Percentiles rank a stretch among this genome's conserved stretches.
phyloP scores from a whole-genome alignment of 352 stramenopile species.

The Phytophthora brassicae region DNA sequence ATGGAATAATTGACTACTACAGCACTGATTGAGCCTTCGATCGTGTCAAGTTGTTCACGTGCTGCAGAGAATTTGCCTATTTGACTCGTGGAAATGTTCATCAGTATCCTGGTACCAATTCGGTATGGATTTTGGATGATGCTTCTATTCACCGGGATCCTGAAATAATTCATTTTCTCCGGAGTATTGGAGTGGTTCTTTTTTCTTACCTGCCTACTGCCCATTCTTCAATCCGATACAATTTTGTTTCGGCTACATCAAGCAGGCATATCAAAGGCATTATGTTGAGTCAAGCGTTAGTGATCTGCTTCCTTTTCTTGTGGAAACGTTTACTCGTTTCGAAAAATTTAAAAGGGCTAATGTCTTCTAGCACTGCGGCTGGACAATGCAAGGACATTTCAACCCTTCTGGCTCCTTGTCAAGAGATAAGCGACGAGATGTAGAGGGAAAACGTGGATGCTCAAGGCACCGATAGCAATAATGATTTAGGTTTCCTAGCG shows the following conservation, averaged over 20 bases:
- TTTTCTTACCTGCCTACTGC: constrained; percentile 33
- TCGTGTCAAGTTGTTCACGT: constrained; percentile 23
- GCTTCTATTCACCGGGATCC: constrained; percentile 28
- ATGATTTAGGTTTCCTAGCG: background rate
- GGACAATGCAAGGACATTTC: constrained; percentile 1
- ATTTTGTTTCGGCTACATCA: constrained; percentile 35
- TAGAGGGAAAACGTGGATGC: background rate
- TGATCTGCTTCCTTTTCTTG: background rate
- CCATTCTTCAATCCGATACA: constrained; percentile 44
- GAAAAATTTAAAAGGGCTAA: background rate
- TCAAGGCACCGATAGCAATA: background rate
- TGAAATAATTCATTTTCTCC: constrained; percentile 33
- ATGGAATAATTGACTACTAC: background rate
- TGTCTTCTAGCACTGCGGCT: background rate
- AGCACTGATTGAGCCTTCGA: constrained; percentile 10
- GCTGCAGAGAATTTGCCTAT: constrained; percentile 25
- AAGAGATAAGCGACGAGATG: background rate
- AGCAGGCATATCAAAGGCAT: constrained; percentile 5
- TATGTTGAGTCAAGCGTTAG: background rate
- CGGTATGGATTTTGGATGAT: constrained; percentile 37
- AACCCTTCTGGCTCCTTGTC: constrained; percentile 8
- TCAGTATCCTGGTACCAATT: constrained; percentile 29
- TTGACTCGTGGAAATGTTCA: background rate
- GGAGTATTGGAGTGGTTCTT: constrained; percentile 1
- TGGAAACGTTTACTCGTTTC: constrained; percentile 1